Percentiles rank a stretch among this genome's conserved stretches.
phyloP scores from a whole-genome alignment of 2,329 filamentous ascomycete species.

The Venturia aucupariae region DNA sequence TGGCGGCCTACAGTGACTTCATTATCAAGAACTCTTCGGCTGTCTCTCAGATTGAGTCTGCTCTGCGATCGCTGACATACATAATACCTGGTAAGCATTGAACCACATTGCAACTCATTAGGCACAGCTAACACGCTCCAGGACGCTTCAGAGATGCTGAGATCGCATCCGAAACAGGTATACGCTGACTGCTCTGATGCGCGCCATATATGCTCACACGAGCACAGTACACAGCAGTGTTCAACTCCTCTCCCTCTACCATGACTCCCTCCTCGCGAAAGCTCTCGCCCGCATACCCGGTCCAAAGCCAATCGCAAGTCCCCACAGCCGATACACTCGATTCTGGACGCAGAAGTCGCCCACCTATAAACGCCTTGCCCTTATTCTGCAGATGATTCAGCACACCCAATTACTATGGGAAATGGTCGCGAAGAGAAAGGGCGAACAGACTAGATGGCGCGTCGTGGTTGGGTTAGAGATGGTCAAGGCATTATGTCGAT shows the following conservation, averaged over 20 bases:
- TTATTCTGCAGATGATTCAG: conserved; percentile 78
- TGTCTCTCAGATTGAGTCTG: conserved; percentile 90
- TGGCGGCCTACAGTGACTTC: conserved; percentile 73
- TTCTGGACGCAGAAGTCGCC: conserved; percentile 54
- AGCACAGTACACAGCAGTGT: conserved; percentile 67
- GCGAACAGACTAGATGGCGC: conserved; percentile 75
- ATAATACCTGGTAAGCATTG: conserved; percentile 66
- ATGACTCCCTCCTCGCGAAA: conserved; percentile 74
- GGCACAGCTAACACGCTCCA: conserved; percentile 23
- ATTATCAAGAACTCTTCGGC: conserved; percentile 91
- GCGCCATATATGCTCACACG: conserved; percentile 18
- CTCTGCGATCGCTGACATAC: conserved; percentile 85
- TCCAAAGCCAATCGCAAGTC: conserved; percentile 43
- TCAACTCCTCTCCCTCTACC: conserved; percentile 83
- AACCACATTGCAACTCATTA: conserved; percentile 12
- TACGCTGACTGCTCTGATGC: conserved; percentile 20
- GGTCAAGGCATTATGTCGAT: conserved; percentile 74
- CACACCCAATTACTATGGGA: conserved; percentile 97
- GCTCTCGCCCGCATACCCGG: conserved; percentile 48
- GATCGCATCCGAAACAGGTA: conserved; percentile 80
- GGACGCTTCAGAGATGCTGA: conserved; percentile 86
- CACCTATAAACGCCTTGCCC: conserved; percentile 71
- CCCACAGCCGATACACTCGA: conserved; percentile 54
- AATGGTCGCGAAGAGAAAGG: conserved; percentile 84
- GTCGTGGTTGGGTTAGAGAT: conserved; percentile 77